Evolutionary conservation across 768 basidiomycete species (phyloP).

Genomic region (Leccinum subgranulosum): DNA sequence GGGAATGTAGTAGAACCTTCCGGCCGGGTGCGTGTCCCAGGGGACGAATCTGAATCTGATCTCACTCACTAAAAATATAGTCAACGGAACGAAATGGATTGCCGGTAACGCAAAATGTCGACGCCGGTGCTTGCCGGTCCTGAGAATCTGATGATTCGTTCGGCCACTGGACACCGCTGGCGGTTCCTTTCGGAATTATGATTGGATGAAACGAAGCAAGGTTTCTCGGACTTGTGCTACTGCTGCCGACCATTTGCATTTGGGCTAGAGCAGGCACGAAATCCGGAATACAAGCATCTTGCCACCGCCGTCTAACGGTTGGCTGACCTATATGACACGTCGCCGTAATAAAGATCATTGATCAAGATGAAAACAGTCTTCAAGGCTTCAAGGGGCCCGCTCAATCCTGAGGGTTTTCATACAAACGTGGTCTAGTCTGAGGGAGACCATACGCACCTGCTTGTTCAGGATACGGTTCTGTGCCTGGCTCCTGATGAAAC

Average conservation of each 20-base stretch:
- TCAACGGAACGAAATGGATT: neutral
- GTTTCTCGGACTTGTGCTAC: too few relatives aligned
- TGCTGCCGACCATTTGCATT: neutral
- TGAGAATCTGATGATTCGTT: too few relatives aligned
- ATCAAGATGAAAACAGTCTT: neutral
- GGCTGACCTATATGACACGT: neutral
- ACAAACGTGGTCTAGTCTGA: neutral
- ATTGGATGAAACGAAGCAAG: too few relatives aligned
- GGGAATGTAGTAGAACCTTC: neutral
- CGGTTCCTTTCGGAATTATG: too few relatives aligned
- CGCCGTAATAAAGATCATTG: too few relatives aligned
- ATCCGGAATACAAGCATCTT: neutral
- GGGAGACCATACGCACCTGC: neutral
- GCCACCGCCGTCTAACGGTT: neutral
- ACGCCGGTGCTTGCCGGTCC: neutral
- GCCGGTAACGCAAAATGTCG: neutral
- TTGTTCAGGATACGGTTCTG: neutral
- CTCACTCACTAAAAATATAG: neutral
- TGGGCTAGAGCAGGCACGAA: neutral
- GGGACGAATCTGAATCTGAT: neutral
- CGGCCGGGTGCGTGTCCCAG: neutral
- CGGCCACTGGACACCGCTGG: too few relatives aligned
- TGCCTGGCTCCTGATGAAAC: neutral
- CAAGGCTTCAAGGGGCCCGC: neutral
- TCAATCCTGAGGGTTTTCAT: neutral